Percentiles rank a stretch among this genome's conserved stretches.
Evolutionary conservation across 2,329 filamentous ascomycete genomes (phyloP).

Genomic region (Hymenoscyphus linearis): DNA sequence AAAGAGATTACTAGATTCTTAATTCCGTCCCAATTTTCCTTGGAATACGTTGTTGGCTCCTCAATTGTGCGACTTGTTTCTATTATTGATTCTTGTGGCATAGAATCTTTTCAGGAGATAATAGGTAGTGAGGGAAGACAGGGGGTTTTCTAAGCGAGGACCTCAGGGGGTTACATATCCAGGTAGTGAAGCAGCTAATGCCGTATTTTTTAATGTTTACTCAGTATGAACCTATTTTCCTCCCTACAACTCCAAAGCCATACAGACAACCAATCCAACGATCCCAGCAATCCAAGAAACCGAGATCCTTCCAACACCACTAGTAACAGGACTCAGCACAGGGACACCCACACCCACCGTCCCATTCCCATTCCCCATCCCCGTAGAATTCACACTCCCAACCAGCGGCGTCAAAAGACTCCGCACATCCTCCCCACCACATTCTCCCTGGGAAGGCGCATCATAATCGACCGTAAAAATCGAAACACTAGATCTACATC

Average conservation of each 20-base stretch:
- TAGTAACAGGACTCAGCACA: neutral
- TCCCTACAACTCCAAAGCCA: neutral
- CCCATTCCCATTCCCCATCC: neutral
- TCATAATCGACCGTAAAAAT: conserved; percentile 48
- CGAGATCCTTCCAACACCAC: neutral
- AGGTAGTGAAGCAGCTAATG: too few species aligned
- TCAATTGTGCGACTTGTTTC: too few species aligned
- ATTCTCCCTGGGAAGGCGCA: conserved; percentile 33
- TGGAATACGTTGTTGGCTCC: too few species aligned
- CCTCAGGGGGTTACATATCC: too few species aligned
- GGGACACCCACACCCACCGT: neutral
- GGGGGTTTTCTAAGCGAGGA: too few species aligned
- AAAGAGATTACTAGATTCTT: neutral
- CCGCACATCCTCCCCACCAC: neutral
- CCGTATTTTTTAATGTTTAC: too few species aligned
- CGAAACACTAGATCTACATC: conserved; percentile 36
- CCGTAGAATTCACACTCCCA: neutral
- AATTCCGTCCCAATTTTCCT: too few species aligned
- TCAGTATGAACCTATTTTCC: too few species aligned
- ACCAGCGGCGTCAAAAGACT: conserved; percentile 2
- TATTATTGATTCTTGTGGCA: too few species aligned
- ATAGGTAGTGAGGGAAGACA: too few species aligned
- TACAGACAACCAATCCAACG: neutral
- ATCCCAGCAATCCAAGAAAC: neutral
- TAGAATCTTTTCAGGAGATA: too few species aligned